These are phyloP conservation scores for Triticum turgidum DNA, from an alignment of 176 grass and related monocot genomes.

Conservation along the genomic window DNA sequence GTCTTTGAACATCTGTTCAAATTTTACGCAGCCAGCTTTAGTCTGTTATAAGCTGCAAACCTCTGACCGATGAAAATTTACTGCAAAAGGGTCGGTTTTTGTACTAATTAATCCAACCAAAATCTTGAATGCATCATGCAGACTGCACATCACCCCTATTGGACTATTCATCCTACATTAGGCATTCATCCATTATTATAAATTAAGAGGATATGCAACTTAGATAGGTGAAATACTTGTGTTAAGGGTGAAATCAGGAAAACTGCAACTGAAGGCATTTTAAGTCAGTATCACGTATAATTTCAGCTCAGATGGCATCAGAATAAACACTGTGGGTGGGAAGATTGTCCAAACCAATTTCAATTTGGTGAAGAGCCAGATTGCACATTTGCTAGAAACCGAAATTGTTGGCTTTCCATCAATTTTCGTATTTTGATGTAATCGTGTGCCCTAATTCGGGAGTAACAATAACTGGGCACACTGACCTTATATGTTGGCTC, in stretches of 20 bases:
- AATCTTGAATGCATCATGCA: constrained; percentile 1
- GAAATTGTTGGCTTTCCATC: neutral
- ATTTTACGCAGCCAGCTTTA: neutral
- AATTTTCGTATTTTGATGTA: neutral
- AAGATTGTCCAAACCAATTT: neutral
- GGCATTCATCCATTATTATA: neutral
- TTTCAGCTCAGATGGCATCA: neutral
- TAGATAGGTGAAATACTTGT: constrained; percentile 12
- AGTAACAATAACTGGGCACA: neutral
- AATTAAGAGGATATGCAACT: constrained; percentile 19
- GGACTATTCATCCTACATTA: constrained; percentile 15
- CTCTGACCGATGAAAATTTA: constrained; percentile 2
- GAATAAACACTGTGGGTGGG: neutral
- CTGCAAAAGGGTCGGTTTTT: neutral
- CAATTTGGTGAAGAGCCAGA: too few relatives aligned
- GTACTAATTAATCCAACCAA: neutral
- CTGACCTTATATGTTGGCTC: neutral
- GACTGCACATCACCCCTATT: neutral
- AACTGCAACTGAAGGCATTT: neutral
- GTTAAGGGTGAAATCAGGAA: neutral
- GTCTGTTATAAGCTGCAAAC: neutral
- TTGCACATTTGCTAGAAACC: too few relatives aligned
- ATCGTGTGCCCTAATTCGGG: neutral
- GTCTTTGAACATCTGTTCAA: neutral
- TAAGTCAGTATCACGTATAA: neutral